phyloP scores from a whole-genome alignment of 768 basidiomycete genomes.

The Suillus spraguei region DNA sequence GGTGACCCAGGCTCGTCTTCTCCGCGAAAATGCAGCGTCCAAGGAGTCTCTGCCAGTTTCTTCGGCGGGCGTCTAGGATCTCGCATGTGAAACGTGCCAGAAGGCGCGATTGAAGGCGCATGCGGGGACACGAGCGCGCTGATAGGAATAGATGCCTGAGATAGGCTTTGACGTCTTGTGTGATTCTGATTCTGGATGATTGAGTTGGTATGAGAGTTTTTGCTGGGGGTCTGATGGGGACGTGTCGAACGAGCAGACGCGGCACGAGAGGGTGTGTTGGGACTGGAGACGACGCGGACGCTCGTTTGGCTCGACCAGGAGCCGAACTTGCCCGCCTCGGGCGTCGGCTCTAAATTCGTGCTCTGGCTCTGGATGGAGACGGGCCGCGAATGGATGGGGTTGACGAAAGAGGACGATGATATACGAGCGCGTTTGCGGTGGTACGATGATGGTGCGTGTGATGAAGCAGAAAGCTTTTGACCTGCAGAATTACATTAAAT shows the following conservation, averaged over 20 bases:
- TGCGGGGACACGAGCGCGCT: constrained; percentile 79
- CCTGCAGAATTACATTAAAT: constrained; percentile 35
- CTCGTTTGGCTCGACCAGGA: constrained; percentile 40
- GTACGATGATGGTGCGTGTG: constrained; percentile 72
- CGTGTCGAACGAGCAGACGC: constrained; percentile 37
- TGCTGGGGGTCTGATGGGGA: constrained; percentile 19
- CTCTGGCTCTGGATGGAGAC: constrained; percentile 23
- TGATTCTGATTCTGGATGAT: constrained; percentile 23
- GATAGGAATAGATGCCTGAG: constrained; percentile 77
- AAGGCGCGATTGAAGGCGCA: constrained; percentile 67
- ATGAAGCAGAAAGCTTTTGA: constrained; percentile 55
- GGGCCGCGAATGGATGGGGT: constrained; percentile 34
- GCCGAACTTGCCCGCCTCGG: constrained; percentile 23
- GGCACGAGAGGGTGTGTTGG: constrained; percentile 40
- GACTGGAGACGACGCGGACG: constrained; percentile 25
- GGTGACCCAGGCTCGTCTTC: constrained; percentile 54
- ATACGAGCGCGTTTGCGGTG: constrained; percentile 71
- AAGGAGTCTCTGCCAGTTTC: constrained; percentile 55
- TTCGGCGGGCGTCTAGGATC: constrained; percentile 72
- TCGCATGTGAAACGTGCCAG: constrained; percentile 74
- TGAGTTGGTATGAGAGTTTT: constrained; percentile 21
- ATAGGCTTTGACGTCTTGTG: constrained; percentile 54
- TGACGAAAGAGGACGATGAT: constrained; percentile 40
- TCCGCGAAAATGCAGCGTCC: constrained; percentile 60
- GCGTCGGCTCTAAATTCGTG: constrained; percentile 21